These are phyloP conservation scores for Aspergillus cavernicola DNA, from an alignment of 495 filamentous ascomycete species.

Conservation along the genomic window DNA sequence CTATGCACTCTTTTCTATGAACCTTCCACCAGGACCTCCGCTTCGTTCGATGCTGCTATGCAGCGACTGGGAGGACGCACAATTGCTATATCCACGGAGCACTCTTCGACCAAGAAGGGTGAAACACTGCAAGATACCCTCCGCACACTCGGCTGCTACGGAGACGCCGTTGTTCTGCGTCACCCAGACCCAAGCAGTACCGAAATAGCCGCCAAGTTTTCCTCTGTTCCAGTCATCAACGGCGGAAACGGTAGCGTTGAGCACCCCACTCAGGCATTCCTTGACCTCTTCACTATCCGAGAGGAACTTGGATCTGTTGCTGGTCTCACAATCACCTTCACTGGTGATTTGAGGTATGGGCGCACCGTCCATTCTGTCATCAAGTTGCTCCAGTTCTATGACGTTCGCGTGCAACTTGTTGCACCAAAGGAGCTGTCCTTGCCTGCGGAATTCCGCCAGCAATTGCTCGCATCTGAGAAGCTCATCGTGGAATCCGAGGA, in stretches of 20 bases:
- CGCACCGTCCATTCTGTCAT: constrained; percentile 91
- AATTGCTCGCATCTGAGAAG: constrained; percentile 69
- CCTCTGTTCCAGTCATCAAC: constrained; percentile 89
- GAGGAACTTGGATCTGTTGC: constrained; percentile 95
- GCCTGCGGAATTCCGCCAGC: constrained; percentile 66
- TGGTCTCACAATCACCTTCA: constrained; percentile 91
- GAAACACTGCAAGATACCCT: constrained; percentile 91
- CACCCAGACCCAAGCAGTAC: constrained; percentile 80
- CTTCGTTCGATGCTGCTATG: constrained; percentile 97
- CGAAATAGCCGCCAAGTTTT: constrained; percentile 76
- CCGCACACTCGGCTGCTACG: constrained; percentile 88
- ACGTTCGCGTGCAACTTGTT: constrained; percentile 88
- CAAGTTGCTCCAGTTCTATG: constrained; percentile 90
- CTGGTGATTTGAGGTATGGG: constrained; percentile 87
- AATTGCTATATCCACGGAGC: constrained; percentile 69
- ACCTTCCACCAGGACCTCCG: constrained; percentile 91
- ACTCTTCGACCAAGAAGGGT: constrained; percentile 87
- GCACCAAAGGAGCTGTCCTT: constrained; percentile 75
- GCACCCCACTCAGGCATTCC: constrained; percentile 95
- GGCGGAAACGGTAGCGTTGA: constrained; percentile 92
- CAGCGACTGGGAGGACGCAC: constrained; percentile 87
- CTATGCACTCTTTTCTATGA: constrained; percentile 95
- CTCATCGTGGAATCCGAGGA: constrained; percentile 67
- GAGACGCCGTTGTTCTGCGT: constrained; percentile 88
- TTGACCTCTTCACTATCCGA: constrained; percentile 98